Evolutionary conservation across 768 basidiomycete genomes (phyloP).

Genomic region (Boletales sp.): DNA sequence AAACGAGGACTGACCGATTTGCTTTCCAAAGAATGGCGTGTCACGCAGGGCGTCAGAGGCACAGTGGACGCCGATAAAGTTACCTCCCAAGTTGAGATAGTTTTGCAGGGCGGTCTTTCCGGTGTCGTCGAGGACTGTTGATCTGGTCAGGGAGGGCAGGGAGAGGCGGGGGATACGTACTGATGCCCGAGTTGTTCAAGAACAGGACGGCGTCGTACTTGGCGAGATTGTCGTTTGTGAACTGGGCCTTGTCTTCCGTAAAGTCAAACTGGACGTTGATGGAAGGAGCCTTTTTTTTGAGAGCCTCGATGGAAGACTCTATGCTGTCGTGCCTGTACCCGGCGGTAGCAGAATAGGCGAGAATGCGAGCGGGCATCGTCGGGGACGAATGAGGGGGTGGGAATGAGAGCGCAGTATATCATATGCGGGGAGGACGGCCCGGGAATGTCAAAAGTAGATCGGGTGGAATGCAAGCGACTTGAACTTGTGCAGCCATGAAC

Average conservation of each 20-base stretch:
- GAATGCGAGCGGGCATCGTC: slow-evolving; percentile 36
- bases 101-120: slow-evolving; percentile 61
- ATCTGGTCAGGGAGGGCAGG: background rate
- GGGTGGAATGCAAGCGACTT: slow-evolving; percentile 20
- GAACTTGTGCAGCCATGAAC: slow-evolving; percentile 7
- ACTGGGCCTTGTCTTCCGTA: slow-evolving; percentile 57
- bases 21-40: slow-evolving; percentile 52
- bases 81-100: slow-evolving; percentile 67
- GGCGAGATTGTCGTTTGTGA: slow-evolving; percentile 52
- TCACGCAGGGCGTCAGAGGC: slow-evolving; percentile 59
- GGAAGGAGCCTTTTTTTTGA: slow-evolving; percentile 42
- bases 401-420: background rate
- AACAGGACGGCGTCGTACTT: slow-evolving; percentile 68
- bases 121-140: slow-evolving; percentile 49
- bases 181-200: slow-evolving; percentile 64
- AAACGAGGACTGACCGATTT: slow-evolving; percentile 43
- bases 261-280: slow-evolving; percentile 57
- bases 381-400: background rate
- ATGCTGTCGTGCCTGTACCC: slow-evolving; percentile 75
- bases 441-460: background rate
- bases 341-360: slow-evolving; percentile 60
- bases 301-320: slow-evolving; percentile 59
- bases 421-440: background rate
- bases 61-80: slow-evolving; percentile 67
- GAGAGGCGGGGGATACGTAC: slow-evolving; percentile 33